Base-by-base conservation (phyloP, 768 basidiomycete genomes). In the Leccinellum rugosiceps region DNA sequence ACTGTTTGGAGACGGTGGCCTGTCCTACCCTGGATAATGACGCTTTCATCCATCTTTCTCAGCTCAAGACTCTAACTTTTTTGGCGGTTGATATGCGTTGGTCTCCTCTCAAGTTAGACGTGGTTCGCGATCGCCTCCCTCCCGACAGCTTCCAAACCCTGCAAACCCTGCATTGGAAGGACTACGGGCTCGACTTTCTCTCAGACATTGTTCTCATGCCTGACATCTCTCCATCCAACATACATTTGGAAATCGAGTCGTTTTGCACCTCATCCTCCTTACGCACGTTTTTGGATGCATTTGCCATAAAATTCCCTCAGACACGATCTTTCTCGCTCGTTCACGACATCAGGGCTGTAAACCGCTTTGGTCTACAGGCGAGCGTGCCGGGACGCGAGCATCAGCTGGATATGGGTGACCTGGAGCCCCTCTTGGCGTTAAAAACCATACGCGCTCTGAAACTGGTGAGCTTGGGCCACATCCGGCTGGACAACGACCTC, bases 11-110 rank as follows among this genome's bases (percentile, higher is more conserved):
- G 46, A 58, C 52, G 9, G 54, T 59, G n/a, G 30, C 58, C 17
- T 67, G 66, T 43, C 56, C 61, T 25, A 61, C 66, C 3, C 21
- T 68, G 26, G 64, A 68, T 13, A 50, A 67, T 13, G 63, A 69
- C 13, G 67, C 67, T 2, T 55, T 68, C 43, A 6, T 60, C 15
- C 65, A 68, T 43, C 62, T 68, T 30, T 65, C 67, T 32, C 58
- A 51, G 31, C 67, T 69, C 48, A 35, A 53, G 25, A 45, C 23
- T 34, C 67, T 69, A 56, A 58, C 65, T 38, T 52, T 48, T 52
- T 25, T 69, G 48, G 52, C 56, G 6, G 9, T 68, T 17, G 66
- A 67, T 32, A 61, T 68, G 55, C 66, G 66, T 14, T 68, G 66
- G 66, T 67, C 66, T 6, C 26, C 48, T 4, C 55, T 68, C 21